phyloP scores from a whole-genome alignment of 768 basidiomycete species.

The Termitomyces sp. region DNA sequence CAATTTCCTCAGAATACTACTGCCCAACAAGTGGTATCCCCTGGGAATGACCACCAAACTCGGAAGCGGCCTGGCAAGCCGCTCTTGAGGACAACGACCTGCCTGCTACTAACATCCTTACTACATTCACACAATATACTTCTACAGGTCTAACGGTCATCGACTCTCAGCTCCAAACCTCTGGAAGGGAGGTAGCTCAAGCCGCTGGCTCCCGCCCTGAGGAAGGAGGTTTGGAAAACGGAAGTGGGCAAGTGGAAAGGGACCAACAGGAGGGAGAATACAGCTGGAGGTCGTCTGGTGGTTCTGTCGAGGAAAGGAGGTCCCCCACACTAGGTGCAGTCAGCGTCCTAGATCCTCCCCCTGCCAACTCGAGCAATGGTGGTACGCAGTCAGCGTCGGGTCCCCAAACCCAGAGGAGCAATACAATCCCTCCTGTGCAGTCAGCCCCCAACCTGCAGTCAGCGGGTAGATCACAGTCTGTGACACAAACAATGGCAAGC shows the following conservation, averaged over 20 bases:
- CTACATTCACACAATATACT: background rate
- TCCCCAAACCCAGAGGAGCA: background rate
- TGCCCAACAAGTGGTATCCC: no score
- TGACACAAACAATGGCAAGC: no score
- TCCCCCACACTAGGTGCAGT: background rate
- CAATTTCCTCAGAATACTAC: no score
- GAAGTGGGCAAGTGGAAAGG: background rate
- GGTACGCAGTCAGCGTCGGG: background rate
- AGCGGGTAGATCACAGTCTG: background rate
- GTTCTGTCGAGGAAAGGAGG: background rate
- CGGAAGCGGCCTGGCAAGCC: no score
- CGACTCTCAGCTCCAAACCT: background rate
- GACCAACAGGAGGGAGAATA: background rate
- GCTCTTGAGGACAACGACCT: background rate
- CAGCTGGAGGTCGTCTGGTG: background rate
- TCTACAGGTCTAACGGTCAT: background rate
- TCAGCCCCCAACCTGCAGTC: background rate
- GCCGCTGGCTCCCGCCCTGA: background rate
- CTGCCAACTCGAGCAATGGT: background rate
- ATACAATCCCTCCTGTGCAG: constrained; percentile 1
- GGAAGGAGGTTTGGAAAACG: background rate
- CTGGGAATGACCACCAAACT: no score
- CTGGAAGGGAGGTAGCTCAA: background rate
- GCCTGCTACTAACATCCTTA: background rate
- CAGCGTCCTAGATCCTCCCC: background rate